Conservation (phyloP, 225 moss, liverwort and hornwort species). For the Ulota crispa region DNA sequence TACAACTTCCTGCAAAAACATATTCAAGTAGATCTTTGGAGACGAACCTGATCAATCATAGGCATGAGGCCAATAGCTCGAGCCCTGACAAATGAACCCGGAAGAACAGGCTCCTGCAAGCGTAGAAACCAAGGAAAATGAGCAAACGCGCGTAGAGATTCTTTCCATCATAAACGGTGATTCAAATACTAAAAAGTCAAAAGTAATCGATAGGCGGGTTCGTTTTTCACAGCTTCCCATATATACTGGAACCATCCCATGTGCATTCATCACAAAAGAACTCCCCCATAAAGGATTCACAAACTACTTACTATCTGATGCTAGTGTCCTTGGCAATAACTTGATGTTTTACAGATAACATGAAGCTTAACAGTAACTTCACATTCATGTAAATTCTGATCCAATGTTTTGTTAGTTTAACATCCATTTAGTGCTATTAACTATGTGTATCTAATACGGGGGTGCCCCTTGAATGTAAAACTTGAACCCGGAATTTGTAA, state of each 20-base stretch:
- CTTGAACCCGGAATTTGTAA: neutral
- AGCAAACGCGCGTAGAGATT: neutral
- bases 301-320: neutral
- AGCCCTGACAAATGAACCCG: constrained; percentile 79
- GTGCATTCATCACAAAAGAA: neutral
- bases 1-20: neutral
- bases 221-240: neutral
- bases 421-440: neutral
- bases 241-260: neutral
- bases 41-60: constrained; percentile 56
- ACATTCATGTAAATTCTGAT: neutral
- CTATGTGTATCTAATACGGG: neutral
- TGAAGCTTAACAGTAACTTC: neutral
- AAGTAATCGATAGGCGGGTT: neutral
- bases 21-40: neutral
- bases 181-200: neutral
- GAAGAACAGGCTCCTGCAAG: constrained; percentile 77
- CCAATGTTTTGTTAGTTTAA: neutral
- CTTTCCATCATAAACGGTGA: neutral
- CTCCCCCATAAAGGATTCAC: neutral
- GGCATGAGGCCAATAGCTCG: constrained; percentile 89
- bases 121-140: neutral
- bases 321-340: neutral
- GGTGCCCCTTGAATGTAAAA: neutral
- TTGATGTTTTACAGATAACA: neutral